These are phyloP conservation scores for Ogataea salicorniae DNA, from an alignment of 805 yeast genomes.

Conservation along the genomic window DNA sequence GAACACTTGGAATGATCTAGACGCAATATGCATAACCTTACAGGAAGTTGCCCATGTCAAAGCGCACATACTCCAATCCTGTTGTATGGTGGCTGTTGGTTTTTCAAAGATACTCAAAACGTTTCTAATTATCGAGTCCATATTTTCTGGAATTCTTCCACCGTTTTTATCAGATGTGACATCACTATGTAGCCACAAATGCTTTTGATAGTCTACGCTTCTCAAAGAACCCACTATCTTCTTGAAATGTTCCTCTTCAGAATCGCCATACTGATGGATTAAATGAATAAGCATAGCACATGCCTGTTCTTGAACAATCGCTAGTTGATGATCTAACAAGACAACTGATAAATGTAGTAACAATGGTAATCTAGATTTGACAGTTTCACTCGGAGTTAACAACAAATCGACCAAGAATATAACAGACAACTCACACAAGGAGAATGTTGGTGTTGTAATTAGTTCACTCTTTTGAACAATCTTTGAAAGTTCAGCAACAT, in stretches of 20 bases:
- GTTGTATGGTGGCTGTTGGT: slow-evolving; percentile 49
- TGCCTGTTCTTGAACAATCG: slow-evolving; percentile 81
- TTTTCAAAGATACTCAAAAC: slow-evolving; percentile 49
- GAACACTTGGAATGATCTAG: slow-evolving; percentile 91
- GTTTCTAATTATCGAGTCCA: slow-evolving; percentile 70
- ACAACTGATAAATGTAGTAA: slow-evolving; percentile 76
- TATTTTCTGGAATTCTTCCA: slow-evolving; percentile 77
- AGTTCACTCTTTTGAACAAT: slow-evolving; percentile 44
- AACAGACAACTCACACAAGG: slow-evolving; percentile 81
- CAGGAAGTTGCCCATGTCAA: slow-evolving; percentile 95
- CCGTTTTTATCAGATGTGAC: slow-evolving; percentile 69
- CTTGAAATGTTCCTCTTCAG: slow-evolving; percentile 48
- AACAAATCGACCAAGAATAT: slow-evolving; percentile 80
- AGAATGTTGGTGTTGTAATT: slow-evolving; percentile 57
- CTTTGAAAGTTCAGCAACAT: slow-evolving; percentile 66
- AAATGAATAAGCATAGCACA: slow-evolving; percentile 67
- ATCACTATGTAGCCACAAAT: slow-evolving; percentile 85
- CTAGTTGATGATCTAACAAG: slow-evolving; percentile 80
- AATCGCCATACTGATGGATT: slow-evolving; percentile 54
- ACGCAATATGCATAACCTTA: slow-evolving; percentile 94
- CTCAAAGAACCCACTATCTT: slow-evolving; percentile 56
- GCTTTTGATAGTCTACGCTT: slow-evolving; percentile 41
- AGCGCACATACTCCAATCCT: slow-evolving; percentile 81
- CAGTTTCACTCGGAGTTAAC: slow-evolving; percentile 58
- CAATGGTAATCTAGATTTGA: slow-evolving; percentile 58